These are phyloP conservation scores for Isoetes taiwanensis DNA, from an alignment of 75 land plant genomes.

Conservation along the genomic window DNA sequence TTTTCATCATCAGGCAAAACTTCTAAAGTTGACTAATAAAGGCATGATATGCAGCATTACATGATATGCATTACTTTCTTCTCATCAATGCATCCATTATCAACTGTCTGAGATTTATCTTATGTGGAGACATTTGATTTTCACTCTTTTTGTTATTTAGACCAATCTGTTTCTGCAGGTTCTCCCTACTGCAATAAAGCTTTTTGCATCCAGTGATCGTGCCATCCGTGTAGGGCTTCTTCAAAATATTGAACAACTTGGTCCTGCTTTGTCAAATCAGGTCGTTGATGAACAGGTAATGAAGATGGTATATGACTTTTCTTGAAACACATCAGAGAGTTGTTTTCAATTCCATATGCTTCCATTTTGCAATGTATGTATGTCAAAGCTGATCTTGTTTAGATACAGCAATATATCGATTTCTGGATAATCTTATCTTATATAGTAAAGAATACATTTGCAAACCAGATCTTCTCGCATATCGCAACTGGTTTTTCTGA, in stretches of 20 bases:
- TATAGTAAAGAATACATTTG: too few species aligned
- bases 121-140: too few species aligned
- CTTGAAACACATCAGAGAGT: too few species aligned
- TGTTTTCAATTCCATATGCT: too few species aligned
- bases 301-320: too few species aligned
- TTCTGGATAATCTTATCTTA: too few species aligned
- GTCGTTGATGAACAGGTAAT: conserved; percentile 98
- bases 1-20: background rate
- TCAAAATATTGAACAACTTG: conserved; percentile 95
- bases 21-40: background rate
- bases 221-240: conserved; percentile 77
- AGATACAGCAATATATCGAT: too few species aligned
- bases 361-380: too few species aligned
- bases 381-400: too few species aligned
- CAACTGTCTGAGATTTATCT: too few species aligned
- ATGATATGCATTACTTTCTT: background rate
- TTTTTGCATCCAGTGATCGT: conserved; percentile 92
- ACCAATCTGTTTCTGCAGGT: conserved; percentile 66
- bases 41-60: background rate
- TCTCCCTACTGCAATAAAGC: conserved; percentile 83
- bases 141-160: too few species aligned
- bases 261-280: conserved; percentile 69
- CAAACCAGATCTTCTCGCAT: conserved; percentile 90
- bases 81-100: background rate
- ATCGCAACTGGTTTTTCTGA: conserved; percentile 91